Conservation (phyloP, 192 early-diverging fungal species). For the Radiomyces spectabilis region DNA sequence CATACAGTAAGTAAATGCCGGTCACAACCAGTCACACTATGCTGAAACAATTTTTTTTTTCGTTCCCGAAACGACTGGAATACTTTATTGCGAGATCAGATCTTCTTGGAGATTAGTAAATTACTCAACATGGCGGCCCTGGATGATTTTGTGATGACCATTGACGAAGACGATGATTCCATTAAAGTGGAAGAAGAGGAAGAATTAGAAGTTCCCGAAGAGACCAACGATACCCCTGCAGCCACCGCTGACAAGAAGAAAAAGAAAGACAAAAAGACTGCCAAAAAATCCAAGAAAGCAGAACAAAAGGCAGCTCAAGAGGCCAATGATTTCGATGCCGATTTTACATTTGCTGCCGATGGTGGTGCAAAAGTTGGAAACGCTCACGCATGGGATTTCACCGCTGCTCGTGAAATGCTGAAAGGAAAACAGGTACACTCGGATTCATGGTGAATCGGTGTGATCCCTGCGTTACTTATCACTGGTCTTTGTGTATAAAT, state of each 20-base stretch:
- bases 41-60: constrained; percentile 1
- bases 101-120: not conserved
- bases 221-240: constrained; percentile 10
- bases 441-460: not conserved
- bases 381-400: constrained; percentile 77
- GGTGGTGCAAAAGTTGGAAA: constrained; percentile 51
- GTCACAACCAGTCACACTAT: not conserved
- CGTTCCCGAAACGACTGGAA: not conserved
- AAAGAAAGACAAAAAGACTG: constrained; percentile 28
- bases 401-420: constrained; percentile 65
- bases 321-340: constrained; percentile 54
- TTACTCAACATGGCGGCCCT: not conserved
- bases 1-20: not conserved
- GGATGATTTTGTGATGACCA: constrained; percentile 63
- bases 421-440: constrained; percentile 43
- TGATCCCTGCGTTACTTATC: not conserved
- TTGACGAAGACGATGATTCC: constrained; percentile 56
- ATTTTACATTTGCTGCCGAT: constrained; percentile 74
- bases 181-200: constrained; percentile 42
- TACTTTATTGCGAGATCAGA: not conserved
- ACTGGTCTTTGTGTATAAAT: not conserved
- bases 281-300: constrained; percentile 16
- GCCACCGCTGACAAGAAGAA: constrained; percentile 14
- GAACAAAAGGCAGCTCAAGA: constrained; percentile 16
- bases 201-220: constrained; percentile 5